Conservation (phyloP, 148 eudicot species). For the Silene latifolia region DNA sequence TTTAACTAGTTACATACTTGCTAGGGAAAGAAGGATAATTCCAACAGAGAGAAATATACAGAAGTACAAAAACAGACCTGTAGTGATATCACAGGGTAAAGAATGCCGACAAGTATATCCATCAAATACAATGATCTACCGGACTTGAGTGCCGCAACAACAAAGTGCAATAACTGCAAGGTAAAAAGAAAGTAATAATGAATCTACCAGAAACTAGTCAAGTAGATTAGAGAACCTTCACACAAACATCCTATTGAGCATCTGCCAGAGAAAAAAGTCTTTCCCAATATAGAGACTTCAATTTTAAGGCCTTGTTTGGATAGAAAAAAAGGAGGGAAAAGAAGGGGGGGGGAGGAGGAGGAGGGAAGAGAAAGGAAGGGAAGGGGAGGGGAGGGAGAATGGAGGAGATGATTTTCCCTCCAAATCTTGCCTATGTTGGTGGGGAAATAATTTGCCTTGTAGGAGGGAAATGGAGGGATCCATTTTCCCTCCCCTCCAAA, state of each 20-base stretch:
- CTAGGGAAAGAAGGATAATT: background rate
- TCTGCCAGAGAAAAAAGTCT: background rate
- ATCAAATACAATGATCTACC: slow-evolving; percentile 80
- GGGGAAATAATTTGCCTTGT: too few species aligned
- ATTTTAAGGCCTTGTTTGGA: too few species aligned
- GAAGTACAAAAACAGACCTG: slow-evolving; percentile 49
- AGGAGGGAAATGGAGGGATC: too few species aligned
- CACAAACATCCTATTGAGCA: slow-evolving; percentile 1
- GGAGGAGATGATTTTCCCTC: too few species aligned
- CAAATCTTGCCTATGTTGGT: too few species aligned
- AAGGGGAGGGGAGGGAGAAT: too few species aligned
- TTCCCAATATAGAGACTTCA: slow-evolving; percentile 4
- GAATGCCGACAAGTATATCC: slow-evolving; percentile 73
- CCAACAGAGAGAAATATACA: background rate
- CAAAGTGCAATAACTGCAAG: slow-evolving; percentile 81
- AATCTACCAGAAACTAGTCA: slow-evolving; percentile 12
- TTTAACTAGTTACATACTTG: background rate
- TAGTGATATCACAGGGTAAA: slow-evolving; percentile 85
- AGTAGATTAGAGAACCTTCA: slow-evolving; percentile 10
- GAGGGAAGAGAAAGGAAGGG: too few species aligned
- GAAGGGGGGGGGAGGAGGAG: too few species aligned
- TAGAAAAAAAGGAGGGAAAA: too few species aligned
- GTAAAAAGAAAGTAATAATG: slow-evolving; percentile 6
- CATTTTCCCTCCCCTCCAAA: too few species aligned
- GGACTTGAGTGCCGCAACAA: slow-evolving; percentile 84